Base-by-base conservation (phyloP, 1,284 basidiomycete genomes). In the Ceratobasidium sp. region DNA sequence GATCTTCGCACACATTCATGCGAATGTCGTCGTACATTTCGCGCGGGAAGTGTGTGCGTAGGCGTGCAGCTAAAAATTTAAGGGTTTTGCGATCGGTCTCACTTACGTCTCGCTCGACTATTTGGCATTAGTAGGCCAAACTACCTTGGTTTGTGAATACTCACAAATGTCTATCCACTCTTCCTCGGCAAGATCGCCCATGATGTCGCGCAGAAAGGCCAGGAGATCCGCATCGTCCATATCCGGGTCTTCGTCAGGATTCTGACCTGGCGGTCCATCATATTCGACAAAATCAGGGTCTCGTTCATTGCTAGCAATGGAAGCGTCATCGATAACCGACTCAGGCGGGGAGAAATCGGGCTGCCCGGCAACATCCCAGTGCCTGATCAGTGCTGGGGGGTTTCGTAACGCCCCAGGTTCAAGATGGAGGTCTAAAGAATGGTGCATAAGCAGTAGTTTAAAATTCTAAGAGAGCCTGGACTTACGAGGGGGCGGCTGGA, bases 121-220 rank as follows among this genome's bases (percentile, higher is more conserved):
- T 12, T 21, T 5, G 16, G 18, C 30, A 36, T 36, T 26, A 64
- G 9, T 3, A 30, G 2, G 12, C 46, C 16, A 18, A 36, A 3
- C 23, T 50, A 64, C 23, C 4, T 21, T 8, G 3, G 14, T 28
- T 52, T 36, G 1, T 32, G 43, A 41, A 18, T 9, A 36, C 60
- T 46, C 43, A 62, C 67, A 70, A 6, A 70, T 34, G 18, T 70
- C 67, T 2, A 59, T 10, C 67, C 53, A 70, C 28, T 70, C 67
- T 23, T 48, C 34, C 21, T 70, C 39, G 41, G 43, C 43, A n/a
- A 45, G 23, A 18, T 70, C 43, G 41, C 67, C 67, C 36, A 58
- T 16, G 12, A 45, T 10, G 10, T 26, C 5, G 3, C 21, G 23
- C 43, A 70, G 18, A 8, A 46, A n/a, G 2, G 41, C 53, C 32